Conservation (phyloP, 2,329 filamentous ascomycete genomes). For the Trichoderma oligosporum region DNA sequence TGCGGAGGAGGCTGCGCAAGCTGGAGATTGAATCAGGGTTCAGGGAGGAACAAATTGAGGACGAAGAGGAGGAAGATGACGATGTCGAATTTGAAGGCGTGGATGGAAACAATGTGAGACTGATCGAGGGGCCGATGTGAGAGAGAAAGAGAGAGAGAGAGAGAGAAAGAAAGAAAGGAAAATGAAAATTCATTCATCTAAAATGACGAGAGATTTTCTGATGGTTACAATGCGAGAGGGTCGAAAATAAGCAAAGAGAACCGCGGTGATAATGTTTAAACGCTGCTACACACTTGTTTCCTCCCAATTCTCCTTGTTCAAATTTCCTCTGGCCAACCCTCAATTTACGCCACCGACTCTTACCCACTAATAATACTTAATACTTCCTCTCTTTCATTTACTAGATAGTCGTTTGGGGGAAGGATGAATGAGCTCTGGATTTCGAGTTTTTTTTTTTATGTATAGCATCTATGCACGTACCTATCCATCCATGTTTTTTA, state of each 20-base stretch:
- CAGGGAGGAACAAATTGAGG: constrained; percentile 61
- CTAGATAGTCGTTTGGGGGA: constrained; percentile 8
- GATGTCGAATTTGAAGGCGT: constrained; percentile 42
- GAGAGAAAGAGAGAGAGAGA: neutral
- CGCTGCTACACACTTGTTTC: neutral
- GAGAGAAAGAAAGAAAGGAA: neutral
- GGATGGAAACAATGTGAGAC: constrained; percentile 28
- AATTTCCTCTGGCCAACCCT: neutral
- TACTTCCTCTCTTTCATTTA: neutral
- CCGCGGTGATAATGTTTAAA: neutral
- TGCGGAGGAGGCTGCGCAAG: constrained; percentile 70
- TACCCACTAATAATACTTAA: neutral
- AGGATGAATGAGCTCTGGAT: neutral
- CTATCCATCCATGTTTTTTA: too few relatives aligned
- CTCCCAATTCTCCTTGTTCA: neutral
- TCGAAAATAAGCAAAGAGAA: neutral
- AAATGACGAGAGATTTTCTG: neutral
- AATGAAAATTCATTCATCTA: neutral
- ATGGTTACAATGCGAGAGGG: neutral
- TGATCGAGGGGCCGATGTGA: constrained; percentile 27
- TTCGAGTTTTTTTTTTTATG: neutral
- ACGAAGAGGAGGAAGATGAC: constrained; percentile 60
- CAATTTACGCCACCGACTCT: neutral
- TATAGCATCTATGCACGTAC: neutral
- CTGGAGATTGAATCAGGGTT: constrained; percentile 77